Conservation (phyloP, 2,329 filamentous ascomycete species). For the Colletotrichum chlorophyti region DNA sequence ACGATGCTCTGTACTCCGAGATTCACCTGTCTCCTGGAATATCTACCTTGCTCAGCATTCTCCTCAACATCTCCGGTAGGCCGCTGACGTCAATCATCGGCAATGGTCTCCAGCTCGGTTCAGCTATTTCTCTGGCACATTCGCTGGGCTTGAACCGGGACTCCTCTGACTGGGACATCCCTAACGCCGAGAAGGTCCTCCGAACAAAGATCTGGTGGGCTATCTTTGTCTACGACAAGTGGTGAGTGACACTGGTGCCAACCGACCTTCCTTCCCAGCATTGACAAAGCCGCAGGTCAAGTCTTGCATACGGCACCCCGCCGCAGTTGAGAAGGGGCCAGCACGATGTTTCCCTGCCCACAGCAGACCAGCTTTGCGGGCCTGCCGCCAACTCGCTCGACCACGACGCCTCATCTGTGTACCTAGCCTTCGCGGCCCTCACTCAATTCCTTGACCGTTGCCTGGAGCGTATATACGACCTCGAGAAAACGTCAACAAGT, state of each 20-base stretch:
- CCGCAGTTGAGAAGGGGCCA: constrained; percentile 52
- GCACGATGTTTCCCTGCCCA: constrained; percentile 55
- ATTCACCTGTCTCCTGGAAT: constrained; percentile 64
- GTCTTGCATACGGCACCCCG: constrained; percentile 60
- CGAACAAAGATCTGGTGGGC: constrained; percentile 64
- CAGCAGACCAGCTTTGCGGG: constrained; percentile 39
- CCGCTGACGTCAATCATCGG: constrained; percentile 67
- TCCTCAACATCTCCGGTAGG: constrained; percentile 65
- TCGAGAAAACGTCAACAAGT: constrained; percentile 37
- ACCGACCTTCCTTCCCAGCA: not conserved
- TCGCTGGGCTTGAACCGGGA: constrained; percentile 62
- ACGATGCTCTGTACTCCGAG: constrained; percentile 65
- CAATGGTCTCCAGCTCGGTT: constrained; percentile 58
- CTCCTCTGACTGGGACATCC: constrained; percentile 59
- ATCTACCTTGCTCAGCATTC: constrained; percentile 62
- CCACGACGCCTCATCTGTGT: constrained; percentile 43
- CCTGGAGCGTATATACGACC: constrained; percentile 41
- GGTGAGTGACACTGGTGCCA: constrained; percentile 43
- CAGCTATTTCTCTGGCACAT: constrained; percentile 58
- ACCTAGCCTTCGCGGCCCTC: constrained; percentile 51
- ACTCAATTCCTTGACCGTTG: constrained; percentile 49
- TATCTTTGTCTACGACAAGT: constrained; percentile 60
- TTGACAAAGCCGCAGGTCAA: constrained; percentile 46
- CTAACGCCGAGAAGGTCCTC: constrained; percentile 54
- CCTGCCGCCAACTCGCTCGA: constrained; percentile 17